Base-by-base conservation (phyloP, 1,284 basidiomycete species). In the Flammula alnicola region DNA sequence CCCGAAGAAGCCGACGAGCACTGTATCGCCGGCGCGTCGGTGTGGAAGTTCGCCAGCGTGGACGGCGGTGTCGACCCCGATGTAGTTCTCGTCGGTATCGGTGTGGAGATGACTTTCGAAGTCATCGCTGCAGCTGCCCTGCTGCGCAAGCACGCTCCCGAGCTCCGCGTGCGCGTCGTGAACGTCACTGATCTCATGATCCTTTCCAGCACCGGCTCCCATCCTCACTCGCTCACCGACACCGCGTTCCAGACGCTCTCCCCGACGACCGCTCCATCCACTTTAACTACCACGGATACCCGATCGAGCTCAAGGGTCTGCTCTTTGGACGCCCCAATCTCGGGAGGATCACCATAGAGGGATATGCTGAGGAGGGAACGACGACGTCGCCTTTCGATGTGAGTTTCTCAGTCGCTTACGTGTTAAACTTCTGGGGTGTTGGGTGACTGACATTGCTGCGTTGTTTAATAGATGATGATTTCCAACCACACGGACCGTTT, bases 201-300 rank as follows among this genome's bases (percentile, higher is more conserved):
- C 51, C 78, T 95, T 30, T 81, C 81, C 12, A 72, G 78, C 5
- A 69, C 68, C 16, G 85, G 84, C 36, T 67, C 75, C 7, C 93
- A 95, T 64, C 93, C 93, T 2, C 93, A 95, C 58, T 79, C 90
- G 0, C 74, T 94, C 40, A 76, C n/a, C 54, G 74, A 82, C 36
- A 77, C 77, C 1, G 80, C 80, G 44, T 94, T 89, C 63, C 72
- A 80, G 27, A 73, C 77, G 16, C 75, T 93, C 20, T 92, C 93
- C 71, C 90, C 4, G 60, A 65, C 12, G 82, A 92, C 63, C 80
- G 75, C 59, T 80, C 82, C 0, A 71, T 94, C 36, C 79, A 91
- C 62, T 79, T 93, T 72, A 93, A 92, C 71, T 94, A 91, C 72
- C 93, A 95, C 66, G 88, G 91, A 2, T 93, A 90, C 63, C 83